phyloP scores from a whole-genome alignment of 2,329 filamentous ascomycete species.

The Colletotrichum limetticola region DNA sequence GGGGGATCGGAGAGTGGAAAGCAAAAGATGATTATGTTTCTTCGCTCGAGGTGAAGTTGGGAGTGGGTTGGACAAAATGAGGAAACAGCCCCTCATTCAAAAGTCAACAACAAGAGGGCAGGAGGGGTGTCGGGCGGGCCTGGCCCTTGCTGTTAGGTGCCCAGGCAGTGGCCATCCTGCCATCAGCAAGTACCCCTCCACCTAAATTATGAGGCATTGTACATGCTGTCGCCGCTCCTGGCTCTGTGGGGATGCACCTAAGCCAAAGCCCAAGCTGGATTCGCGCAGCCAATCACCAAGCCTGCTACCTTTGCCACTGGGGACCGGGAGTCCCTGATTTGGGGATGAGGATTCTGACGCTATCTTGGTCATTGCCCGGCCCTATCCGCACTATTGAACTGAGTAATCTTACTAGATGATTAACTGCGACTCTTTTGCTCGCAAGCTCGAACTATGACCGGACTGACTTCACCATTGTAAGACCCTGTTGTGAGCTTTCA shows the following conservation, averaged over 20 bases:
- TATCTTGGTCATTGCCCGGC: conserved; percentile 14
- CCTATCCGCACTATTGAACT: conserved; percentile 21
- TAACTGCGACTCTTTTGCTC: background rate
- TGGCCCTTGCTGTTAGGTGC: conserved; percentile 35
- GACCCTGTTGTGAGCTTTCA: background rate
- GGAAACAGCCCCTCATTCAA: conserved; percentile 36
- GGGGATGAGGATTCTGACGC: conserved; percentile 6
- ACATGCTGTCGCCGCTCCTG: conserved; percentile 6
- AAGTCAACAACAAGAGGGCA: conserved; percentile 37
- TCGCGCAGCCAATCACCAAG: conserved; percentile 27
- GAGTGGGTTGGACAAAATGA: conserved; percentile 37
- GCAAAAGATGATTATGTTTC: conserved; percentile 33
- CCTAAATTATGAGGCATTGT: background rate
- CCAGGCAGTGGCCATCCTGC: conserved; percentile 24
- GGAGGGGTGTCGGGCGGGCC: conserved; percentile 35
- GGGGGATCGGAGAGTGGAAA: conserved; percentile 25
- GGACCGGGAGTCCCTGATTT: conserved; percentile 20
- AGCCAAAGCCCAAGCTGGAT: conserved; percentile 28
- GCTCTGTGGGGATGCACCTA: conserved; percentile 11
- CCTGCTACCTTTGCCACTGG: conserved; percentile 23
- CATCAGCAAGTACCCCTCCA: conserved; percentile 6
- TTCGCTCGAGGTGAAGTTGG: conserved; percentile 33
- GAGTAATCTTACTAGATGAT: background rate
- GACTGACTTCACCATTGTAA: background rate
- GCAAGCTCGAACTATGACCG: background rate